Conservation (phyloP, 371 early-diverging fungal genomes). For the Circinella umbellata region DNA sequence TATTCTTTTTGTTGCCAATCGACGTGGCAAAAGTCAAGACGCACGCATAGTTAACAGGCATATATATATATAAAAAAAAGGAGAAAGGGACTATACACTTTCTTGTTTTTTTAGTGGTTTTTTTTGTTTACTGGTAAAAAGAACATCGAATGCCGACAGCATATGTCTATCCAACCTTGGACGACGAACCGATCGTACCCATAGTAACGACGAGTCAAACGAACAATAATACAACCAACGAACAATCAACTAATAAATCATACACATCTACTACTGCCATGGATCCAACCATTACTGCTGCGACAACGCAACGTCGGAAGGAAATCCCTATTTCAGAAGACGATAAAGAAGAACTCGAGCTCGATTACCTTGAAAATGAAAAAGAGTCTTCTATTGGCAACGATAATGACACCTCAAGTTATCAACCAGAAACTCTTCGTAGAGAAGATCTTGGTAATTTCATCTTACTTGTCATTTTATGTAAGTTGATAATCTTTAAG, state of each 20-base stretch:
- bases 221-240: not conserved
- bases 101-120: too few relatives aligned
- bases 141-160: conserved; percentile 35
- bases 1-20: too few relatives aligned
- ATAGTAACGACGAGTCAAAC: conserved; percentile 2
- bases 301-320: conserved; percentile 35
- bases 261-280: conserved; percentile 28
- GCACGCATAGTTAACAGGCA: too few relatives aligned
- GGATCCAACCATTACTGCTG: conserved; percentile 39
- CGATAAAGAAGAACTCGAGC: conserved; percentile 44
- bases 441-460: conserved; percentile 68
- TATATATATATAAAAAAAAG: too few relatives aligned
- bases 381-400: conserved; percentile 6
- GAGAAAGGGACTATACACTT: too few relatives aligned
- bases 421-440: conserved; percentile 27
- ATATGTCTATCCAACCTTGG: conserved; percentile 40
- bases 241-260: not conserved
- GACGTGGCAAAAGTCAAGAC: too few relatives aligned
- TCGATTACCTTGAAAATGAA: conserved; percentile 22
- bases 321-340: conserved; percentile 28
- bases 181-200: conserved; percentile 44
- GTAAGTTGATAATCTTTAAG: conserved; percentile 36
- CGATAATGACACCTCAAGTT: conserved; percentile 4
- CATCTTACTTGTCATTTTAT: conserved; percentile 67
- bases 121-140: too few relatives aligned